A percentile compares a stretch with the other conserved stretches of the same genome.
These are phyloP conservation scores for Imleria badia DNA, from an alignment of 768 basidiomycete species.

Conservation along the genomic window DNA sequence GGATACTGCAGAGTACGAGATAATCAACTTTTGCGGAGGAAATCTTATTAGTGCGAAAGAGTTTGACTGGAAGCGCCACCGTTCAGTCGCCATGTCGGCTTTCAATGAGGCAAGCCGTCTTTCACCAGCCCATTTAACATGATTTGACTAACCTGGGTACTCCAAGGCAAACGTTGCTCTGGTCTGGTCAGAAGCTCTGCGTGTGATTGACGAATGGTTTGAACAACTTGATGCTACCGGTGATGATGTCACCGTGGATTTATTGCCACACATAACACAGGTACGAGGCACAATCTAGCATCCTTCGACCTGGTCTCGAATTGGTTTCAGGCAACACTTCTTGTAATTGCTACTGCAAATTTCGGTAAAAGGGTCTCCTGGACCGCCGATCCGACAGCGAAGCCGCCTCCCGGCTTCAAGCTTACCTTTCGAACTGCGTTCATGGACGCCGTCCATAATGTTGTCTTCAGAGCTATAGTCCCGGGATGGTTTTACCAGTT, in stretches of 20 bases:
- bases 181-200: slow-evolving; percentile 47
- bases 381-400: slow-evolving; percentile 28
- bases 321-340: slow-evolving; percentile 32
- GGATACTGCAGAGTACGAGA: slow-evolving; percentile 40
- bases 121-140: neutral
- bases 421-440: slow-evolving; percentile 41
- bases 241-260: slow-evolving; percentile 22
- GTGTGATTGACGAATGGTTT: slow-evolving; percentile 44
- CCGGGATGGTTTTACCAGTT: slow-evolving; percentile 36
- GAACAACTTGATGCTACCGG: slow-evolving; percentile 31
- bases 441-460: slow-evolving; percentile 11
- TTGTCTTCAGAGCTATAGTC: slow-evolving; percentile 31
- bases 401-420: slow-evolving; percentile 30
- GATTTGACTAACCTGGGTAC: neutral
- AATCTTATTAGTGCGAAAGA: slow-evolving; percentile 46
- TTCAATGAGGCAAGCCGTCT: slow-evolving; percentile 44
- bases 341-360: slow-evolving; percentile 41
- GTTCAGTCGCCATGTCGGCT: slow-evolving; percentile 44
- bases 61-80: slow-evolving; percentile 48
- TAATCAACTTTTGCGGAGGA: slow-evolving; percentile 44
- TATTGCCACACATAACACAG: slow-evolving; percentile 10
- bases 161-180: slow-evolving; percentile 44
- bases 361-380: slow-evolving; percentile 41
- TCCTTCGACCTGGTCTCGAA: neutral
- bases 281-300: slow-evolving; percentile 3